phyloP scores from a whole-genome alignment of 108 stramenopile species.

The Fistulifera pelliculosa region DNA sequence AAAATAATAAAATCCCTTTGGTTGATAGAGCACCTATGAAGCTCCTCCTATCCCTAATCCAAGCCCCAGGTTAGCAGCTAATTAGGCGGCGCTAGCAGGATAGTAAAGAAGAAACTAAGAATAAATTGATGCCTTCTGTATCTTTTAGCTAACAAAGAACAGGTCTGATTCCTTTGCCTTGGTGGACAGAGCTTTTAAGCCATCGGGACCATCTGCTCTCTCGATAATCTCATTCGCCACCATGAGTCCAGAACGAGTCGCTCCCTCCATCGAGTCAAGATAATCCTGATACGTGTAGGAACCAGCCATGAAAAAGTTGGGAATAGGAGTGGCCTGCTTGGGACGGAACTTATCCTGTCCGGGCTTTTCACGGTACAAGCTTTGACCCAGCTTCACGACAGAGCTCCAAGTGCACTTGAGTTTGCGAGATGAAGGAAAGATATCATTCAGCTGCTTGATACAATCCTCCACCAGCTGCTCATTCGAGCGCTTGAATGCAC shows the following conservation, averaged over 20 bases:
- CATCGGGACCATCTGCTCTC: conserved; percentile 72
- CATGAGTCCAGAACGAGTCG: conserved; percentile 89
- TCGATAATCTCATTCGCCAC: conserved; percentile 92
- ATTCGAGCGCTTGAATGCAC: conserved; percentile 68
- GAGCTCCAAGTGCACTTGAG: conserved; percentile 93
- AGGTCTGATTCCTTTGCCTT: not conserved
- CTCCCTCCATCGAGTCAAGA: conserved; percentile 96
- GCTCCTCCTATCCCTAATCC: too few relatives aligned
- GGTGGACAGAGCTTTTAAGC: conserved; percentile 36
- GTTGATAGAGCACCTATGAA: too few relatives aligned
- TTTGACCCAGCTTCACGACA: conserved; percentile 91
- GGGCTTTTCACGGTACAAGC: conserved; percentile 88
- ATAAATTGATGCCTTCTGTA: too few relatives aligned
- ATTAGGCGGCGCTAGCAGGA: too few relatives aligned
- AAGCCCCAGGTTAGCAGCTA: too few relatives aligned
- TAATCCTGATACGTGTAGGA: conserved; percentile 97
- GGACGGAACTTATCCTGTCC: conserved; percentile 94
- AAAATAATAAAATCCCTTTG: too few relatives aligned
- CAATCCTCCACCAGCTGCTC: conserved; percentile 80
- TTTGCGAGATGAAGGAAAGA: conserved; percentile 88
- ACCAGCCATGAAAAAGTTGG: conserved; percentile 95
- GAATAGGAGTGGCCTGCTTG: conserved; percentile 87
- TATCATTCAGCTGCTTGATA: conserved; percentile 67
- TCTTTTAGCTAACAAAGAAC: too few relatives aligned
- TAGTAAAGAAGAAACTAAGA: too few relatives aligned